Base-by-base conservation (phyloP, 1,284 basidiomycete genomes). In the Ustilago shanxiensis region DNA sequence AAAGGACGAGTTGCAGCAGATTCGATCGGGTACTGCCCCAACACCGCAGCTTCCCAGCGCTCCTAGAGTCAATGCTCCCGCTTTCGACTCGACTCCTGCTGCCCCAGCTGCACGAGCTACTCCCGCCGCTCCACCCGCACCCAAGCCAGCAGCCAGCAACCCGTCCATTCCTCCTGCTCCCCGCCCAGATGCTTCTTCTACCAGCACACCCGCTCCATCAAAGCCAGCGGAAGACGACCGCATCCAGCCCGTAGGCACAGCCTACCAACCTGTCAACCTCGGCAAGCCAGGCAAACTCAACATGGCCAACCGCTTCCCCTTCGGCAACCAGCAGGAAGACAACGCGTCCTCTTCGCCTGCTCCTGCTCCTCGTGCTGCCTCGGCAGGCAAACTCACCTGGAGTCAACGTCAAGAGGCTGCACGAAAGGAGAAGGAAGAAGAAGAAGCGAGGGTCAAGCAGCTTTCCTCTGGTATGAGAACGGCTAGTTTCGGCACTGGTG, bases 251-350 rank as follows among this genome's bases (percentile, higher is more conserved):
- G 84, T 86, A 18, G 84, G 84, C 28, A 86, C 84, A 1, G 65
- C 83, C 8, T 86, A 86, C 63, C 72, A 77, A 49, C 84, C 83
- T 18, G 80, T 86, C 59, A 74, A 57, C 45, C 63, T 86, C 18
- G 81, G 81, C 52, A 83, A 80, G 59, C 84, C 84, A 3, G 83
- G 83, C 33, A 86, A 85, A 61, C 82, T 86, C 56, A 78, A 80
- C 41, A 76, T 76, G 73, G 75, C 77, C 22, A 81, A 77, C 54
- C 81, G 83, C n/a, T 81, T 80, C 60, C 76, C 81, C 39, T 85
- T 85, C 47, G 78, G 68, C 24, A 24, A 44, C 13, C 73, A 80
- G 60, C 69, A 70, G 51, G 24, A 72, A 22, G 64, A 64, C 14
- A 20, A 65, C 20, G 20, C 54, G 10, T 47, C 74, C 4, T 60